Percentiles rank a stretch among this genome's conserved stretches.
phyloP scores from a whole-genome alignment of 2,329 filamentous ascomycete genomes.

The Botrytis fabae region DNA sequence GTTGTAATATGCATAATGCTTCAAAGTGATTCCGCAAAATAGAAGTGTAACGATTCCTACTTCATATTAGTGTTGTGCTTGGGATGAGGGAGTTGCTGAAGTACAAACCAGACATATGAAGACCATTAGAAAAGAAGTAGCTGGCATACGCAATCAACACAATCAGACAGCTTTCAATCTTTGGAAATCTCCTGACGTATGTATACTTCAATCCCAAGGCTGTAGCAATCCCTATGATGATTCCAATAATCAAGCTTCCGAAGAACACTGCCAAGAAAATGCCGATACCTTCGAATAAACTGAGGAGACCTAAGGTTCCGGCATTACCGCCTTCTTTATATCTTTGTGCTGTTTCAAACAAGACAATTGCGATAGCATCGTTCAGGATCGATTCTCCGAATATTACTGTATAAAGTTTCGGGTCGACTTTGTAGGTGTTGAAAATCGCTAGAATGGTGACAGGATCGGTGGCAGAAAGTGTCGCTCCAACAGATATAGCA shows the following conservation, averaged over 20 bases:
- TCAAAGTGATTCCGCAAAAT: conserved; percentile 97
- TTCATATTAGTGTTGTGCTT: conserved; percentile 20
- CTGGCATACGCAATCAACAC: conserved; percentile 93
- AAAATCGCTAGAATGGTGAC: conserved; percentile 98
- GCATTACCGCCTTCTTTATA: conserved; percentile 75
- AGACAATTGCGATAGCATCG: conserved; percentile 95
- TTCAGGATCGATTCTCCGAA: conserved; percentile 98
- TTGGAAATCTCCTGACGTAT: conserved; percentile 85
- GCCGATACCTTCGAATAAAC: conserved; percentile 86
- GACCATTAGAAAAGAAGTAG: conserved; percentile 96
- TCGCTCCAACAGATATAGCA: conserved; percentile 94
- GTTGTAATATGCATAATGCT: conserved; percentile 99
- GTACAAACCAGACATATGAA: conserved; percentile 86
- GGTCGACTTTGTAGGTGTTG: conserved; percentile 98
- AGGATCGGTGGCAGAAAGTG: conserved; percentile 92
- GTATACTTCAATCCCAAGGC: conserved; percentile 93
- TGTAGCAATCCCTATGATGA: conserved; percentile 81
- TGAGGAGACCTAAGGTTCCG: conserved; percentile 72
- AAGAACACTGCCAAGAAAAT: conserved; percentile 97
- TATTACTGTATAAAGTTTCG: conserved; percentile 97
- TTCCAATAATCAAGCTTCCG: conserved; percentile 85
- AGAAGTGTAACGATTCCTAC: conserved; percentile 82
- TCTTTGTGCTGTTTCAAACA: conserved; percentile 95
- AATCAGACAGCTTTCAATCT: conserved; percentile 94
- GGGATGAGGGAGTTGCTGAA: background rate